Percentiles rank a stretch among this genome's conserved stretches.
Conservation (phyloP, 164 flowering plant genomes). For the Chimonanthus praecox region DNA sequence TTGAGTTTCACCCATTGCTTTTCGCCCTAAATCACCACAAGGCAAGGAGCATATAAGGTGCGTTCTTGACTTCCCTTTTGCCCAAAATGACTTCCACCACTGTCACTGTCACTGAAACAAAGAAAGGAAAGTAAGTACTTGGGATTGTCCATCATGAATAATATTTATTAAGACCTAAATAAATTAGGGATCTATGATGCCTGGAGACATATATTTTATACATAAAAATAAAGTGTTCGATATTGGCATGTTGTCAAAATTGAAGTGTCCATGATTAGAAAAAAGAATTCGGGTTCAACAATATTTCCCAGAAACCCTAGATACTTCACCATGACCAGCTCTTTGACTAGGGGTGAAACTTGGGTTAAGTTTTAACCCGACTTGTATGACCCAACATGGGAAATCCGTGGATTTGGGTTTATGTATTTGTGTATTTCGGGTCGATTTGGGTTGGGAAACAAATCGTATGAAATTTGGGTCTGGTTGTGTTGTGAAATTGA, state of each 20-base stretch:
- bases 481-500: no score
- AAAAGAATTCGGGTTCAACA: no score
- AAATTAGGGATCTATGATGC: neutral
- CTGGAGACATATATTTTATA: no score
- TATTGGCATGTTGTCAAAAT: neutral
- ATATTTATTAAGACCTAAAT: neutral
- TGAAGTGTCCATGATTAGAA: neutral
- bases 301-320: no score
- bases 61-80: conserved; percentile 83
- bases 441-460: no score
- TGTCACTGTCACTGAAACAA: neutral
- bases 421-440: no score
- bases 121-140: neutral
- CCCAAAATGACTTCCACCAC: neutral
- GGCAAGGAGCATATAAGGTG: conserved; percentile 59
- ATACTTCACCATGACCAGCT: no score
- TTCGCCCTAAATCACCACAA: conserved; percentile 23
- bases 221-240: neutral
- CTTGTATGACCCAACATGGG: no score
- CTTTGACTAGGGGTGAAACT: no score
- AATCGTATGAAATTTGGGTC: no score
- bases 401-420: no score
- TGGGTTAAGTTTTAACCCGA: no score
- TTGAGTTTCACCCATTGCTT: neutral
- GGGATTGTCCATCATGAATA: neutral